Evolutionary conservation across 2,329 filamentous ascomycete species (phyloP).

Genomic region (Xylaria sp.): DNA sequence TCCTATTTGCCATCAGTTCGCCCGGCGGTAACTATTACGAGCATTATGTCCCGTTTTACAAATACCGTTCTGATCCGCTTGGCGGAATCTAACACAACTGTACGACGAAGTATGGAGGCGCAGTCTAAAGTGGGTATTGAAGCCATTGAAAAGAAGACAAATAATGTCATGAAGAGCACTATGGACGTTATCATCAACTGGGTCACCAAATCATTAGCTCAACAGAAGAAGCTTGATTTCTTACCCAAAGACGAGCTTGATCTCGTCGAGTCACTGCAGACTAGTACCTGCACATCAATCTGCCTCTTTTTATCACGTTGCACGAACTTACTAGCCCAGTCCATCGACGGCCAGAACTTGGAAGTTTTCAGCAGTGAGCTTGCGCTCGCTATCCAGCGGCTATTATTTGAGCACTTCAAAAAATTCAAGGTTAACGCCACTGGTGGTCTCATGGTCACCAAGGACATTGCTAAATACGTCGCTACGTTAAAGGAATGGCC

Average conservation of each 20-base stretch:
- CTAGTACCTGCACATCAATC: constrained; percentile 83
- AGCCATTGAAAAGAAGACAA: constrained; percentile 85
- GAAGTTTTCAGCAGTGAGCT: constrained; percentile 86
- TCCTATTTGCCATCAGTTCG: constrained; percentile 82
- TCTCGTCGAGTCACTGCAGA: constrained; percentile 80
- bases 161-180: constrained; percentile 65
- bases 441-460: constrained; percentile 92
- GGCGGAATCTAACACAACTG: constrained; percentile 88
- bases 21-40: constrained; percentile 86
- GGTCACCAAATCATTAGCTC: constrained; percentile 75
- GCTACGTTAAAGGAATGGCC: constrained; percentile 87
- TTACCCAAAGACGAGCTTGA: constrained; percentile 80
- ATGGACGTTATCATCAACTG: constrained; percentile 78
- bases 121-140: constrained; percentile 77
- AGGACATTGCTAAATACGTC: constrained; percentile 94
- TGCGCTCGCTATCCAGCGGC: constrained; percentile 77
- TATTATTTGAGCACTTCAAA: constrained; percentile 93
- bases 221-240: constrained; percentile 90
- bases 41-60: constrained; percentile 93
- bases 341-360: constrained; percentile 85
- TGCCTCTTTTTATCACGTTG: constrained; percentile 81
- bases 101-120: constrained; percentile 89
- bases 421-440: constrained; percentile 93
- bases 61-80: constrained; percentile 90
- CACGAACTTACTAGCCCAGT: constrained; percentile 69